Conservation (phyloP, 1,139 yeast species). For the Sugiyamaella japonica region DNA sequence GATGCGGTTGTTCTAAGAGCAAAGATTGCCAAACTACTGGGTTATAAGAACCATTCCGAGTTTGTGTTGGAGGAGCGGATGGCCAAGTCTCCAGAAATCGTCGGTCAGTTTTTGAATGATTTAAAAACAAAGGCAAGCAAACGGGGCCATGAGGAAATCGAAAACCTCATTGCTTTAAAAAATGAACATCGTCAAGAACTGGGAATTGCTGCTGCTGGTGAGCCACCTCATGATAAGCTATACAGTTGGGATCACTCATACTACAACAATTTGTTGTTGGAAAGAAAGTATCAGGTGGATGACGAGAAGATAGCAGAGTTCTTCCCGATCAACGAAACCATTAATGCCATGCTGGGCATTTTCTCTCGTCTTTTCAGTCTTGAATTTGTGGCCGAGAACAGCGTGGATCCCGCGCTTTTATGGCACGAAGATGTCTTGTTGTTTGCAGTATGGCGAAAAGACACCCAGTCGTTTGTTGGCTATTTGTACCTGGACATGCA, state of each 20-base stretch:
- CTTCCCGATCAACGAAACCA: constrained; percentile 71
- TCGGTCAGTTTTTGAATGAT: constrained; percentile 60
- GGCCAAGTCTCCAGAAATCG: constrained; percentile 69
- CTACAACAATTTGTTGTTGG: constrained; percentile 63
- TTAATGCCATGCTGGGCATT: constrained; percentile 64
- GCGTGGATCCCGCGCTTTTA: constrained; percentile 39
- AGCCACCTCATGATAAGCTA: constrained; percentile 39
- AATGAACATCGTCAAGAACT: constrained; percentile 50
- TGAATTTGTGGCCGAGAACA: constrained; percentile 54
- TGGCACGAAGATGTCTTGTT: constrained; percentile 85
- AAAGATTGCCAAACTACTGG: constrained; percentile 61
- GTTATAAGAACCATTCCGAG: constrained; percentile 66
- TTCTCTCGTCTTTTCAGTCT: constrained; percentile 69
- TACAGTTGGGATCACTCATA: constrained; percentile 75
- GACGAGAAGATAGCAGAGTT: constrained; percentile 70
- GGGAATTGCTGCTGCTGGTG: constrained; percentile 42
- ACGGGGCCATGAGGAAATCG: constrained; percentile 57
- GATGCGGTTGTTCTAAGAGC: constrained; percentile 63
- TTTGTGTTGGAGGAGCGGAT: constrained; percentile 72
- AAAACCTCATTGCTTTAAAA: constrained; percentile 53
- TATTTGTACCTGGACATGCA: constrained; percentile 79
- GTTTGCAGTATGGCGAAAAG: constrained; percentile 69
- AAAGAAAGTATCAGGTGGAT: constrained; percentile 69
- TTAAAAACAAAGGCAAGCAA: constrained; percentile 58
- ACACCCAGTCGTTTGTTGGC: constrained; percentile 68